phyloP scores from a whole-genome alignment of 805 yeast species.

The Hanseniaspora guilliermondii region DNA sequence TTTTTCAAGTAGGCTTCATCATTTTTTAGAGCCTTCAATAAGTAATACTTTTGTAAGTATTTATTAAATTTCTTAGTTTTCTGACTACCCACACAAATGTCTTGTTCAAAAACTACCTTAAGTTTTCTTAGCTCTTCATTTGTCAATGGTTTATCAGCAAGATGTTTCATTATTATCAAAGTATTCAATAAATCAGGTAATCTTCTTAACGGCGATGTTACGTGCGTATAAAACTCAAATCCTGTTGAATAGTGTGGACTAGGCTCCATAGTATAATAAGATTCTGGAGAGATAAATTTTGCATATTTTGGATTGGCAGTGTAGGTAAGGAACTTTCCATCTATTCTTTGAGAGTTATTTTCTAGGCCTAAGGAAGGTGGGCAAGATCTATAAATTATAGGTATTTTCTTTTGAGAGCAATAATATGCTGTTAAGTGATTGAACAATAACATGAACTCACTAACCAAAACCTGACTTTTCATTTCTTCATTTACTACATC shows the following conservation, averaged over 20 bases:
- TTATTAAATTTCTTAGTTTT: neutral
- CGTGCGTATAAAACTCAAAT: conserved; percentile 48
- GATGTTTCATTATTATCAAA: conserved; percentile 48
- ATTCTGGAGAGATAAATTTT: neutral
- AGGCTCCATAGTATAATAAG: conserved; percentile 23
- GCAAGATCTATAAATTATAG: conserved; percentile 33
- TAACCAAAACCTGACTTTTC: conserved; percentile 52
- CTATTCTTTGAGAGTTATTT: neutral
- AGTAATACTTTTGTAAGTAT: neutral
- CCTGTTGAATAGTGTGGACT: conserved; percentile 52
- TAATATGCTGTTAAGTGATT: conserved; percentile 48
- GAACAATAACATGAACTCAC: conserved; percentile 75
- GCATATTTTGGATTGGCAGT: neutral
- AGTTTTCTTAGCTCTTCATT: neutral
- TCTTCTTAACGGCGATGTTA: conserved; percentile 83
- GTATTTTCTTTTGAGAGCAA: conserved; percentile 34
- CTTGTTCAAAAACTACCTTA: neutral
- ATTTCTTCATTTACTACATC: conserved; percentile 19
- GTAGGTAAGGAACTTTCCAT: neutral
- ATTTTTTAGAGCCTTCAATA: neutral
- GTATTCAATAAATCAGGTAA: conserved; percentile 71
- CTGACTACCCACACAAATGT: neutral
- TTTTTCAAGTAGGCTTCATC: neutral
- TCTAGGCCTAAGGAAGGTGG: neutral
- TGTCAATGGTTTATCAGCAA: conserved; percentile 21